Base-by-base conservation (phyloP, 306 rosid genomes). In the Rubus parviflorus region DNA sequence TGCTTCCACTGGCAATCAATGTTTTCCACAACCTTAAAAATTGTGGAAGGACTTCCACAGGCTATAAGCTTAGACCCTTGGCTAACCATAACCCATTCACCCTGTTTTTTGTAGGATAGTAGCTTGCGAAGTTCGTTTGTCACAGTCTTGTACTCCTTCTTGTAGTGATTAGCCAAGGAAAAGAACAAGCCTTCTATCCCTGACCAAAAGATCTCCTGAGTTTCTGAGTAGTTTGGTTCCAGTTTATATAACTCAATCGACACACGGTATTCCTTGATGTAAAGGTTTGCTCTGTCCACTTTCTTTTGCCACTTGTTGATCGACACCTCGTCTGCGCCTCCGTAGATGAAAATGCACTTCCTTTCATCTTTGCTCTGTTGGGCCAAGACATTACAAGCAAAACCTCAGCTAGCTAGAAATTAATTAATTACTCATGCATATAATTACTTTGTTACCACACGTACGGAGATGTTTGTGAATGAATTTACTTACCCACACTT, bases 301-400 rank as follows among this genome's bases (percentile, higher is more conserved):
- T 88, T 60, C 93, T 90, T 86, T 0, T 75, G 83, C 35, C 35
- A 30, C 35, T 30, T 30, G 35, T 30, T 30, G 35, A 30, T 30
- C 35, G 35, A 30, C 35, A 30, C 35, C 12, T 77, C 6, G 80
- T 84, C 87, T 0, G 74, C 56, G 5, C 91, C 93, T 37, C 96
- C 96, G 7, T 89, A 89, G 75, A 87, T 84, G 72, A 91, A 75
- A 1, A 87, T 89, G 60, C 79, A 81, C 47, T 78, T 89, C 6
- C 7, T 4, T 1, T 81, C 66, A 70, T 88, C 86, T 25, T 78
- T 75, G 0, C 85, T 54, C 96, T 90, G 88, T 20, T 48, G 7
- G 46, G 8, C 46, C 46, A 6, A 47, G 0, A 43, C 35, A 17
- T 7, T 30, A 30, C 35, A 30, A 30, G 2, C 35, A 74, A 35